Evolutionary conservation across 1,139 yeast genomes (phyloP), one percentile per base, ranked within the genome.

Genomic region (Yamadazyma membranifaciens): DNA sequence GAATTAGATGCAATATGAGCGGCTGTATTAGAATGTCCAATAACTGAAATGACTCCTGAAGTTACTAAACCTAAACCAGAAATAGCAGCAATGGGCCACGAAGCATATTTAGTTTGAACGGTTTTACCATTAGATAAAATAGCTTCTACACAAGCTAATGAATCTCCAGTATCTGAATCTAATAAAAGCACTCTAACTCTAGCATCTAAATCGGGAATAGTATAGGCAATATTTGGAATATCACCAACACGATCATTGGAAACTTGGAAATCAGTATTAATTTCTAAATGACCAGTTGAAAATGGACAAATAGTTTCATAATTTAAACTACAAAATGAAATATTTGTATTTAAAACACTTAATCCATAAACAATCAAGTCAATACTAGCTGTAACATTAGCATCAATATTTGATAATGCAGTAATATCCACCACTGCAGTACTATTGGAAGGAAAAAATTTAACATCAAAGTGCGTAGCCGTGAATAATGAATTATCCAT

Each of bases 1-100:
- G 96, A 84, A 66, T 92, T 92, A 16, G 97, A 86, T 11, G 98
- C 96, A 60, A 92, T 91, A 61, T 92, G 98, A 3, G 97, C 94
- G 7, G 98, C 96, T 2, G 98, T 91, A 47, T 83, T 81, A 27
- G 95, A 82, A 60, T 91, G 94, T 9, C 98, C 98, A 53, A 84
- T 75, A 33, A 89, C 82, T 0, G 96, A 87, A 34, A 88, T 81
- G 39, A 87, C 78, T 35, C 96, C 96, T 1, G 97, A 87, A 5
- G 94, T 83, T 40, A 89, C 63, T 33, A 92, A 78, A 47, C 98
- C 98, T 37, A 87, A 62, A 37, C 96, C 95, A 2, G 96, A 80
- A 34, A 92, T 78, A 14, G 91, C 94, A 5, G 97, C 98, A 52
- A 92, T 86, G 17, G 96, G 96, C 98, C 98, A 94, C 7, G 96